Evolutionary conservation across 805 yeast species (phyloP).

Genomic region (Sungouiella thailandica): DNA sequence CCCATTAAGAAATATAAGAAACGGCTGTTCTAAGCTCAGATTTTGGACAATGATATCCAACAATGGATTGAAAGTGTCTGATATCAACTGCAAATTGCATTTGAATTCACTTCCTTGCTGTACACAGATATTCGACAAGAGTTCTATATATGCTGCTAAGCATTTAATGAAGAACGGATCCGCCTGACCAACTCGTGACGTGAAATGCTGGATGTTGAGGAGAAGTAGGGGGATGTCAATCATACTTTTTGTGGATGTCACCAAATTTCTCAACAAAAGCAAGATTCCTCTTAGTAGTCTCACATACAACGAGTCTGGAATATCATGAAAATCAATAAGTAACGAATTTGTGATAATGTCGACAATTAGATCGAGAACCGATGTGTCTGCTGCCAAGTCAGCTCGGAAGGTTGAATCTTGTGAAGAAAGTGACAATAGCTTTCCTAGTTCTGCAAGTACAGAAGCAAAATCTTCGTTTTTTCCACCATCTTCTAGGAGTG

Average conservation of each 20-base stretch:
- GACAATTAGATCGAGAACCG: slow-evolving; percentile 4
- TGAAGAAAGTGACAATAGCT: slow-evolving; percentile 4
- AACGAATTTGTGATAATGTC: slow-evolving; percentile 8
- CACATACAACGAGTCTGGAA: slow-evolving; percentile 8
- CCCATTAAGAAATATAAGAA: slow-evolving; percentile 4
- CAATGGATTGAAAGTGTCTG: slow-evolving; percentile 3
- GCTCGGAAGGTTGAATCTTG: slow-evolving; percentile 4
- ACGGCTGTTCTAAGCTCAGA: slow-evolving; percentile 4
- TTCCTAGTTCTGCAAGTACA: slow-evolving; percentile 1
- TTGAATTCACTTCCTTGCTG: slow-evolving; percentile 2
- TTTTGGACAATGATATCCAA: slow-evolving; percentile 1
- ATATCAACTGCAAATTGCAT: slow-evolving; percentile 1
- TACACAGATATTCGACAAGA: slow-evolving; percentile 9
- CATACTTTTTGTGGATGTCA: slow-evolving; percentile 19
- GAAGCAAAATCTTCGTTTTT: not conserved
- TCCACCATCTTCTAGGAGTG: not conserved
- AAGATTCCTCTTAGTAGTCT: slow-evolving; percentile 44
- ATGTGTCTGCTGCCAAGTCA: slow-evolving; percentile 1
- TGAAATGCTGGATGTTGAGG: slow-evolving; percentile 7
- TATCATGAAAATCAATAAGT: slow-evolving; percentile 2
- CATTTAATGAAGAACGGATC: slow-evolving; percentile 4
- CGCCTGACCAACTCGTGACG: not conserved
- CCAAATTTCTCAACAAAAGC: slow-evolving; percentile 45
- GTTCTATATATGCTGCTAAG: slow-evolving; percentile 10
- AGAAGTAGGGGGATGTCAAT: slow-evolving; percentile 5